phyloP scores from a whole-genome alignment of 345 rosid genomes.

The Geranium brycei region DNA sequence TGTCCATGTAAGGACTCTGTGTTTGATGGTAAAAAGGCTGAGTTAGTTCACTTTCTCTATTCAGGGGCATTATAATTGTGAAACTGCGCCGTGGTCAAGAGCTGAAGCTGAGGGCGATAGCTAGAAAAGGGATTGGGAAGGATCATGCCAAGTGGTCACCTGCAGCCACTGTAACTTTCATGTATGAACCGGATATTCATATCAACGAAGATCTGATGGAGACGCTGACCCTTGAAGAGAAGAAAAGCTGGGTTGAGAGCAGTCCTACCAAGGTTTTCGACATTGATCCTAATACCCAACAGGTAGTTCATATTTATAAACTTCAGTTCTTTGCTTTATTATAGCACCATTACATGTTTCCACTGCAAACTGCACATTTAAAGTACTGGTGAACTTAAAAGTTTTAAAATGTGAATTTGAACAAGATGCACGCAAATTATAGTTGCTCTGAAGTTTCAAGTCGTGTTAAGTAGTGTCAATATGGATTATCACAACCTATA shows the following conservation, averaged over 20 bases:
- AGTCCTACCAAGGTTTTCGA: conserved; percentile 85
- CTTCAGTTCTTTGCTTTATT: not conserved
- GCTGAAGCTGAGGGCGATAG: conserved; percentile 76
- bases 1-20: not conserved
- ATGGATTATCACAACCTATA: not conserved
- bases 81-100: conserved; percentile 84
- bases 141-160: conserved; percentile 99
- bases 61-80: conserved; percentile 81
- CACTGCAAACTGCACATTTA: too few species aligned
- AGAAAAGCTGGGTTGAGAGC: conserved; percentile 61
- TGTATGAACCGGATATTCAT: conserved; percentile 87
- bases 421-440: too few species aligned
- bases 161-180: conserved; percentile 94
- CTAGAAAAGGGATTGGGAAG: conserved; percentile 90
- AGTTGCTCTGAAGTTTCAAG: too few species aligned
- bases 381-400: too few species aligned
- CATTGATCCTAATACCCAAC: conserved; percentile 47
- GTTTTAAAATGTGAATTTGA: too few species aligned
- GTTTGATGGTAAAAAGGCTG: not conserved
- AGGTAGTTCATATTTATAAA: conserved; percentile 27
- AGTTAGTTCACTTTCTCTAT: conserved; percentile 6
- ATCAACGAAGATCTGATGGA: conserved; percentile 89
- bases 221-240: conserved; percentile 56
- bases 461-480: not conserved
- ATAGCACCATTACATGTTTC: too few species aligned